These are phyloP conservation scores for Alternaria longipes DNA, from an alignment of 2,329 filamentous ascomycete species.

Conservation along the genomic window DNA sequence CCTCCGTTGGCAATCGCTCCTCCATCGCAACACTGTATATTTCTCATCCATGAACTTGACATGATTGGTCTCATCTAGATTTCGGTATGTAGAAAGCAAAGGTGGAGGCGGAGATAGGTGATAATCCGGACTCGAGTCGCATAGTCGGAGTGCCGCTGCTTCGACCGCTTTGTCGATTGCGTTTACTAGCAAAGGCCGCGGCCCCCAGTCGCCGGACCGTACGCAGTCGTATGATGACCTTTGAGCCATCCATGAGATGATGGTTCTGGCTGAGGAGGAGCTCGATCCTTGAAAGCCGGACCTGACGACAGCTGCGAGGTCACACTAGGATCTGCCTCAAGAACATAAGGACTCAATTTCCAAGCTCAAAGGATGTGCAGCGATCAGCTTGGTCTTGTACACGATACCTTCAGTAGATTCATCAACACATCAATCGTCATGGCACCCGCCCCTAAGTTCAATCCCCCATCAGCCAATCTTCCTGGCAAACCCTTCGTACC, in stretches of 20 bases:
- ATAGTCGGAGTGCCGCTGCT: not conserved
- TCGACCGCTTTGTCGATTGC: not conserved
- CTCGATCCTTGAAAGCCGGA: not conserved
- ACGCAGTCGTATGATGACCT: not conserved
- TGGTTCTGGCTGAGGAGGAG: not conserved
- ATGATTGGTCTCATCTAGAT: not conserved
- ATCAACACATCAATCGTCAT: conserved; percentile 7
- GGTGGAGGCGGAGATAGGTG: not conserved
- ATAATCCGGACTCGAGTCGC: not conserved
- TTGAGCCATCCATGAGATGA: not conserved
- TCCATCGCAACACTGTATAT: not conserved
- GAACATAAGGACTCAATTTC: not conserved
- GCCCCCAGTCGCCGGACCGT: not conserved
- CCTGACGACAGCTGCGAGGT: not conserved
- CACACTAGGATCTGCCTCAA: not conserved
- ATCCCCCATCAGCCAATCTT: conserved; percentile 30
- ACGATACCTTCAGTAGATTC: not conserved
- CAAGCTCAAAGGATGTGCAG: not conserved
- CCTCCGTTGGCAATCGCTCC: not conserved
- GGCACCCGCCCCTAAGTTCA: conserved; percentile 30
- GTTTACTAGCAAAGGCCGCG: not conserved
- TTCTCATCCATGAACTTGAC: not conserved
- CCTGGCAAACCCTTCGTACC: conserved; percentile 23
- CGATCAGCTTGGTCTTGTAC: not conserved
- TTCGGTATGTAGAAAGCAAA: not conserved